phyloP scores from a whole-genome alignment of 2,329 filamentous ascomycete species.

The Fusarium virguliforme region DNA sequence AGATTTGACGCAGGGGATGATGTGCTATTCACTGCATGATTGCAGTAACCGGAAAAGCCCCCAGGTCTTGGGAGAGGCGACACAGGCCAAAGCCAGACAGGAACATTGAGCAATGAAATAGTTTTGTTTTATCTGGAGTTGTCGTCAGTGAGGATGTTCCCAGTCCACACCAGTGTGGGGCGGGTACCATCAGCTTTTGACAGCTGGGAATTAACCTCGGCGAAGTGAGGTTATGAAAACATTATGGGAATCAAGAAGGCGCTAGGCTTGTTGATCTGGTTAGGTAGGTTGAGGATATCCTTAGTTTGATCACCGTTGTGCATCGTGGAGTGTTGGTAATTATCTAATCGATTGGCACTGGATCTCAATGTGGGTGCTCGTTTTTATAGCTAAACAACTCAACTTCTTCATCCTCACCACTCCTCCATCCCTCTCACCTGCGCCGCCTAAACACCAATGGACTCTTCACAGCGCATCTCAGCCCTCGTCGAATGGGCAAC shows the following conservation, averaged over 20 bases:
- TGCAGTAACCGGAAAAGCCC: neutral
- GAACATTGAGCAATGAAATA: neutral
- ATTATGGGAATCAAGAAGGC: neutral
- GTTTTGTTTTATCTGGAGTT: neutral
- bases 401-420: conserved; percentile 1
- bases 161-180: neutral
- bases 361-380: conserved; percentile 7
- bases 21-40: neutral
- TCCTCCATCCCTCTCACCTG: neutral
- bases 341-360: neutral
- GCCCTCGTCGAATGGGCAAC: conserved; percentile 66
- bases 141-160: neutral
- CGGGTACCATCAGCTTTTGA: neutral
- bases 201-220: too few relatives aligned
- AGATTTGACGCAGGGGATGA: neutral
- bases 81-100: neutral
- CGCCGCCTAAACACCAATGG: conserved; percentile 24
- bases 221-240: neutral
- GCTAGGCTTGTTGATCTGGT: too few relatives aligned
- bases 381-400: neutral
- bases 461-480: conserved; percentile 42
- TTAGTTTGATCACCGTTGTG: neutral
- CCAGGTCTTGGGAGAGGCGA: neutral
- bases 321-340: neutral
- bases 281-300: neutral